Evolutionary conservation across 768 basidiomycete genomes (phyloP).

Genomic region (Hypholoma fasciculare): DNA sequence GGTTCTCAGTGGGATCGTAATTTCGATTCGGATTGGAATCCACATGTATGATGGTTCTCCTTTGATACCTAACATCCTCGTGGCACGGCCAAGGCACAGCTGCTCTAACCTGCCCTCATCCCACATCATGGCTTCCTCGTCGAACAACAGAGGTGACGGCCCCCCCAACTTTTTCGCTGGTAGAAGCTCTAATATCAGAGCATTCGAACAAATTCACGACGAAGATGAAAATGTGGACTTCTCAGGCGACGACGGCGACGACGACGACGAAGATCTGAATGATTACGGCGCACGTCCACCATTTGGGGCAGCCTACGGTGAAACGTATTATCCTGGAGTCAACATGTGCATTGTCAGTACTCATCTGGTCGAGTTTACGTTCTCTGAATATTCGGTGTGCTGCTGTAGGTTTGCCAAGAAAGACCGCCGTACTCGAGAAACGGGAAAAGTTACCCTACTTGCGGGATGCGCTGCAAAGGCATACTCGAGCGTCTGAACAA

Average conservation of each 20-base stretch:
- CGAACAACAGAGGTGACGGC: too few species aligned
- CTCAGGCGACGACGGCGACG: conserved; percentile 9
- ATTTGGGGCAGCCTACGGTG: background rate
- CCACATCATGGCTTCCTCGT: too few species aligned
- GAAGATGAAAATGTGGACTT: background rate
- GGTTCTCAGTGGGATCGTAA: too few species aligned
- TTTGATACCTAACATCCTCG: too few species aligned
- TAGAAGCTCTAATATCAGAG: too few species aligned
- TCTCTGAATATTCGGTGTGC: background rate
- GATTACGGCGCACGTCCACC: background rate
- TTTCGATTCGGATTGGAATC: too few species aligned
- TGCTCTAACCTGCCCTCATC: too few species aligned
- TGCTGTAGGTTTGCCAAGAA: conserved; percentile 16
- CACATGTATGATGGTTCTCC: too few species aligned
- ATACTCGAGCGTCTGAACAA: background rate
- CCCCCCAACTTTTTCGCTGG: too few species aligned
- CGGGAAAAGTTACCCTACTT: conserved; percentile 22
- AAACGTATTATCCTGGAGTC: conserved; percentile 1
- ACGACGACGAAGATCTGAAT: background rate
- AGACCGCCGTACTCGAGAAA: conserved; percentile 15
- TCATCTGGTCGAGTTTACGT: background rate
- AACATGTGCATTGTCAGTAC: background rate
- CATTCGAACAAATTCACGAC: too few species aligned
- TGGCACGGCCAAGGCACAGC: too few species aligned
- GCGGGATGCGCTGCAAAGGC: conserved; percentile 19